Percentiles rank a stretch among this genome's conserved stretches.
phyloP scores from a whole-genome alignment of 345 rosid genomes.

The Adansonia digitata region DNA sequence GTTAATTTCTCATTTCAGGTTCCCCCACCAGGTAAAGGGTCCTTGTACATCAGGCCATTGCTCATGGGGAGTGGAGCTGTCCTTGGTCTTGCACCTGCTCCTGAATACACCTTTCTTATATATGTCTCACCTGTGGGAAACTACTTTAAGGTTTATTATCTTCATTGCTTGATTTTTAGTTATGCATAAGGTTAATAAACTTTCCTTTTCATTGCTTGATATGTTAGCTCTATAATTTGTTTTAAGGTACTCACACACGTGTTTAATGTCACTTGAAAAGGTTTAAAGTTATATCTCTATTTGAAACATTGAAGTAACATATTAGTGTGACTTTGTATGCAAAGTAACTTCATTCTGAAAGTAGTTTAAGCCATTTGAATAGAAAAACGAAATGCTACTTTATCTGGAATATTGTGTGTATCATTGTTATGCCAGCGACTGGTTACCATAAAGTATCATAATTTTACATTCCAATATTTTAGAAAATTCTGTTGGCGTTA shows the following conservation, averaged over 20 bases:
- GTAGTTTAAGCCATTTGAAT: neutral
- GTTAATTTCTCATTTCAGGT: slow-evolving; percentile 39
- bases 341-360: neutral
- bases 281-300: neutral
- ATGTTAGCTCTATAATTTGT: neutral
- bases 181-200: neutral
- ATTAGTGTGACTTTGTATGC: neutral
- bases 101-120: slow-evolving; percentile 85
- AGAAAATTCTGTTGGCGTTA: neutral
- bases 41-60: slow-evolving; percentile 85
- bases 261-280: too few relatives aligned
- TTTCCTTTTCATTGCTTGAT: neutral
- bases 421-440: neutral
- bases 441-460: neutral
- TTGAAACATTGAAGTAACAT: neutral
- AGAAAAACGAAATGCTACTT: neutral
- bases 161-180: neutral
- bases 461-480: neutral
- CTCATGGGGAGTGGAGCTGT: slow-evolving; percentile 62
- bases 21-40: slow-evolving; percentile 93
- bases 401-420: neutral
- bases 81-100: slow-evolving; percentile 97
- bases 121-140: slow-evolving; percentile 96
- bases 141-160: slow-evolving; percentile 70
- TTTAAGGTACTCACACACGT: neutral